Conservation (phyloP, 1,284 basidiomycete genomes). For the Ceratobasidium sp. region DNA sequence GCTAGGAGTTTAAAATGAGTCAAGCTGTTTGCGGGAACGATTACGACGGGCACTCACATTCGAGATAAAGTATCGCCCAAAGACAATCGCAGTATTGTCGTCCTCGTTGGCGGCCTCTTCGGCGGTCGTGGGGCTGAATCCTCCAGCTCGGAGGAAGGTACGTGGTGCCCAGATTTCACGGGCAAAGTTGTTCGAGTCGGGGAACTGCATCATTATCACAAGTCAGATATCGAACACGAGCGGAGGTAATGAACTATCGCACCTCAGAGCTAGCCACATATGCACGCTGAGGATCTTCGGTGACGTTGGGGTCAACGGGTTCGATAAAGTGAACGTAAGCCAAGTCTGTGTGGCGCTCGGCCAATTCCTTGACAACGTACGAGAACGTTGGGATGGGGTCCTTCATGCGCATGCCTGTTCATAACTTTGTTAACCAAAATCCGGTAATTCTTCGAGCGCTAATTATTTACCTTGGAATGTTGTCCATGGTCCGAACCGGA, state of each 20-base stretch:
- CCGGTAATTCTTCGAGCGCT: no score
- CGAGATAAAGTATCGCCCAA: slow-evolving; percentile 53
- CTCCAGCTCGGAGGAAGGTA: slow-evolving; percentile 60
- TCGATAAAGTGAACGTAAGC: slow-evolving; percentile 67
- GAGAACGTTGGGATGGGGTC: slow-evolving; percentile 57
- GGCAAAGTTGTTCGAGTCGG: slow-evolving; percentile 42
- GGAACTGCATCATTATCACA: background rate
- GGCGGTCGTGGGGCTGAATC: slow-evolving; percentile 45
- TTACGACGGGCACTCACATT: slow-evolving; percentile 45
- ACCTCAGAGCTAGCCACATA: slow-evolving; percentile 41
- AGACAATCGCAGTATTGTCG: slow-evolving; percentile 47
- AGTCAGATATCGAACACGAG: no score
- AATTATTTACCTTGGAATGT: slow-evolving; percentile 44
- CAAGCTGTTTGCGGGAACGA: slow-evolving; percentile 51
- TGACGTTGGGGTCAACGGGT: slow-evolving; percentile 48
- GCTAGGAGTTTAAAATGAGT: slow-evolving; percentile 47
- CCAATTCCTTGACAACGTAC: slow-evolving; percentile 50
- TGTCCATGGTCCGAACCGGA: slow-evolving; percentile 52
- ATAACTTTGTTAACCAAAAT: no score
- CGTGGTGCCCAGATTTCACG: slow-evolving; percentile 40
- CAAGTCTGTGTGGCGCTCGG: slow-evolving; percentile 55
- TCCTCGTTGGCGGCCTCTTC: slow-evolving; percentile 39
- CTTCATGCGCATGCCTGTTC: slow-evolving; percentile 51
- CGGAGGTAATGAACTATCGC: background rate
- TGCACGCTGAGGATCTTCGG: slow-evolving; percentile 41